Conservation (phyloP, 2,329 filamentous ascomycete genomes). For the Colletotrichum chrysophilum region DNA sequence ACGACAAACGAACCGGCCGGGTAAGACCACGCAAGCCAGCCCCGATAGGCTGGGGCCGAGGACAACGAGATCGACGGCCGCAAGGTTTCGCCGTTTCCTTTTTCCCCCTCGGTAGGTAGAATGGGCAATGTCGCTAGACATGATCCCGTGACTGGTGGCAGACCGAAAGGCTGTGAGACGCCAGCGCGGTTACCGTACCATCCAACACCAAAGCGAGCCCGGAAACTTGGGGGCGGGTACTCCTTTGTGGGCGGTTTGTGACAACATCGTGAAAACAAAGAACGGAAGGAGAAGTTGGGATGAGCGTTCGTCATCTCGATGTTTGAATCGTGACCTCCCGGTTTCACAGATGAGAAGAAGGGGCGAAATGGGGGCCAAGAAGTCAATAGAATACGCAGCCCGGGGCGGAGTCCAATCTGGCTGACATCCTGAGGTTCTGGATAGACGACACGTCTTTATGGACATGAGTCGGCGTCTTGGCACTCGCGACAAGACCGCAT, state of each 20-base stretch:
- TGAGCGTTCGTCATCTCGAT: constrained; percentile 8
- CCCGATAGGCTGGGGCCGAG: not conserved
- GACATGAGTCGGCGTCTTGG: not conserved
- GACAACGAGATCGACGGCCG: not conserved
- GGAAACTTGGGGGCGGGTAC: constrained; percentile 11
- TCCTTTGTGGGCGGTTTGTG: not conserved
- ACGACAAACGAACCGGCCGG: not conserved
- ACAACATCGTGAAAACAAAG: not conserved
- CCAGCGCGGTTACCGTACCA: not conserved
- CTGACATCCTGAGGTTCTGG: not conserved
- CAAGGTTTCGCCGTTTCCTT: not conserved
- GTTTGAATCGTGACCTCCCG: not conserved
- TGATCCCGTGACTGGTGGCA: not conserved
- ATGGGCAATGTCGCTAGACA: not conserved
- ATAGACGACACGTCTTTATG: not conserved
- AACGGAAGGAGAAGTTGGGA: not conserved
- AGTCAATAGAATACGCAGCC: not conserved
- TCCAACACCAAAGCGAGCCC: not conserved
- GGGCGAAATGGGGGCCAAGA: constrained; percentile 9
- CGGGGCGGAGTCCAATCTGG: not conserved
- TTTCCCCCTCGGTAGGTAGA: not conserved
- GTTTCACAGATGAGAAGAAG: constrained; percentile 4
- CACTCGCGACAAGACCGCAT: not conserved
- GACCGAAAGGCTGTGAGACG: not conserved
- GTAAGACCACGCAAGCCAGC: constrained; percentile 17